Evolutionary conservation across 1,284 basidiomycete genomes (phyloP), one percentile per base, ranked within the genome.

Genomic region (Ceratobasidium theobromae): DNA sequence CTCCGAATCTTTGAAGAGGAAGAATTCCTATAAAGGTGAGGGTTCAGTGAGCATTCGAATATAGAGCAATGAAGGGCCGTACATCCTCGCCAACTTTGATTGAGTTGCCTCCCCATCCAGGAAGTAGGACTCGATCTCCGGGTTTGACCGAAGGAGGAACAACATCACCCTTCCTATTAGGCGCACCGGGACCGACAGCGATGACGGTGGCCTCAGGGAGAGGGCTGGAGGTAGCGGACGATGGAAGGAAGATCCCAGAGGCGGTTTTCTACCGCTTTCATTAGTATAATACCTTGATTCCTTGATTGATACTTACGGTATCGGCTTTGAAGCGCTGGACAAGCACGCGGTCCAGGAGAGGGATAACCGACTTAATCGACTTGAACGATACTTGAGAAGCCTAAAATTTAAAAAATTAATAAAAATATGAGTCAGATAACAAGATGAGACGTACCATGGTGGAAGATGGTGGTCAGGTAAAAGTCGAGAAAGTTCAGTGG

Each of bases 61-160:
- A 8, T 21, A 33, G 35, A 30, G 28, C 32, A 45, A 54, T 57
- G 11, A 64, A 14, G 30, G 27, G 0, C 84, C 90, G 72, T 74
- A 94, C 95, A 76, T 98, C 95, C 32, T 99, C 96, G 67, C 95
- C 95, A 62, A 99, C 87, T 80, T 98, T 99, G 80, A 99, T 95
- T 18, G 91, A 78, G 77, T 89, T 95, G 16, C 96, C 96, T 66
- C 96, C 96, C 92, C 95, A 99, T 25, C 91, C 91, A 6, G 96
- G 96, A 4, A 99, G 81, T 60, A 99, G 82, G 8, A 98, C 95
- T 41, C 91, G 85, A 81, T 98, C 96, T 52, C 96, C 96, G 30
- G 88, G 82, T 80, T 91, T 87, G 66, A 98, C 95, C 40, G 80
- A 78, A 25, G 87, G 84, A 11, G 95, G 91, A n/a, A 89, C 78